phyloP scores from a whole-genome alignment of 768 basidiomycete species.

The Chalciporus sphaerocephalus region DNA sequence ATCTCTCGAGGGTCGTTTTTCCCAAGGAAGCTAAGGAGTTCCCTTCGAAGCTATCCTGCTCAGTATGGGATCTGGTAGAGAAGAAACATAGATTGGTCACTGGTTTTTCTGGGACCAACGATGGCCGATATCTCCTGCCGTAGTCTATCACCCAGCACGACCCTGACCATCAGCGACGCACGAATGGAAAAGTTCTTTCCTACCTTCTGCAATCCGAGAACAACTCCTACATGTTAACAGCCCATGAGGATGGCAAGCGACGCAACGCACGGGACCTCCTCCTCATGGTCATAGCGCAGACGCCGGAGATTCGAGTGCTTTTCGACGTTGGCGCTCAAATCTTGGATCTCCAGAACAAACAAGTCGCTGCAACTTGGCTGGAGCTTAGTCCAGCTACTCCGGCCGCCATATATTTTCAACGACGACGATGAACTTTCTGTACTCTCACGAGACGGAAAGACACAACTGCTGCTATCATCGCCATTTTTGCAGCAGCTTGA shows the following conservation, averaged over 20 bases:
- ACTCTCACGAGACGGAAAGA: constrained; percentile 25
- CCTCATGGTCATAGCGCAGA: constrained; percentile 30
- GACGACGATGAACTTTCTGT: constrained; percentile 34
- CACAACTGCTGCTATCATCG: constrained; percentile 29
- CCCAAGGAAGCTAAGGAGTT: constrained; percentile 37
- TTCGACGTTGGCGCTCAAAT: constrained; percentile 58
- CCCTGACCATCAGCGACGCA: constrained; percentile 31
- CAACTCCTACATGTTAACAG: constrained; percentile 15
- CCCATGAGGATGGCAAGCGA: constrained; percentile 12
- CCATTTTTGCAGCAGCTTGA: constrained; percentile 33
- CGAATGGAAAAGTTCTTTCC: constrained; percentile 41
- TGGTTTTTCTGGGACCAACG: constrained; percentile 39
- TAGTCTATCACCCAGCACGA: constrained; percentile 31
- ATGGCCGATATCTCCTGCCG: constrained; percentile 37
- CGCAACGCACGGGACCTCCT: constrained; percentile 21
- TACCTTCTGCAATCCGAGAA: constrained; percentile 29
- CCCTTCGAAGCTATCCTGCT: constrained; percentile 30
- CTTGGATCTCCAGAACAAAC: constrained; percentile 43
- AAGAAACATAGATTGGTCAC: constrained; percentile 15
- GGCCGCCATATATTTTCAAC: constrained; percentile 34
- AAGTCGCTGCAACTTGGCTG: constrained; percentile 43
- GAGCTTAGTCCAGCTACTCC: constrained; percentile 5
- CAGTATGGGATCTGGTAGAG: constrained; percentile 38
- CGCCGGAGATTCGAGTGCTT: constrained; percentile 41
- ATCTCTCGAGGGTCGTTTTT: constrained; percentile 35